Evolutionary conservation across 2,329 filamentous ascomycete species (phyloP), one percentile per base, ranked within the genome.

Genomic region (Cladosporium sp.): DNA sequence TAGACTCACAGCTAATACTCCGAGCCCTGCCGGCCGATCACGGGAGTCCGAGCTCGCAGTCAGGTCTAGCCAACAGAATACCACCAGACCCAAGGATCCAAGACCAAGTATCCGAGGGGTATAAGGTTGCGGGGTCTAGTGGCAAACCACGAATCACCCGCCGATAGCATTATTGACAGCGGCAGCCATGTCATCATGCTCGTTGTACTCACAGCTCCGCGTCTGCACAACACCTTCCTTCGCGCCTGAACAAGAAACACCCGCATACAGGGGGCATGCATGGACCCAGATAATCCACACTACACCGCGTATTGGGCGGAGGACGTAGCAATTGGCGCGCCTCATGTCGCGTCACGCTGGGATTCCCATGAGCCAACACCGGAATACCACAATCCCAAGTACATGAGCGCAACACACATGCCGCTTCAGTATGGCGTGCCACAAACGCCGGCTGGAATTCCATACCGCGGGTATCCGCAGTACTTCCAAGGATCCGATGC

Each of bases 261-360:
- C 28, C 16, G 28, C 28, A 33, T 33, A 33, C n/a, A 55, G 28
- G 31, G 28, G 52, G 52, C 52, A 55, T 55, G 52, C 52, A 55
- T 55, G 52, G 52, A 55, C 52, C 52, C 52, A 55, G 52, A 29
- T 55, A 55, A 55, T 33, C 28, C 52, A 55, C 52, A 55, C 28
- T 8, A 33, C 28, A 31, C 28, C 18, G 18, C 52, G 28, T 29
- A 33, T 29, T 55, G 52, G 52, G 52, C 33, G 52, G 52, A 33
- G 52, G 29, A 55, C 52, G 18, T 29, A 55, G 52, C 28, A 28
- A 21, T 21, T 10, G 52, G 52, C 52, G 52, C 16, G 29, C 52
- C 52, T 31, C n/a, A 55, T 55, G 52, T 33, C 52, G 55, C 21
- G 55, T 26, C n/a, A 28, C 55, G 55, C 55, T 57, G 55, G 55